Conservation (phyloP, 75 land plant species). For the Sequoiadendron giganteum region DNA sequence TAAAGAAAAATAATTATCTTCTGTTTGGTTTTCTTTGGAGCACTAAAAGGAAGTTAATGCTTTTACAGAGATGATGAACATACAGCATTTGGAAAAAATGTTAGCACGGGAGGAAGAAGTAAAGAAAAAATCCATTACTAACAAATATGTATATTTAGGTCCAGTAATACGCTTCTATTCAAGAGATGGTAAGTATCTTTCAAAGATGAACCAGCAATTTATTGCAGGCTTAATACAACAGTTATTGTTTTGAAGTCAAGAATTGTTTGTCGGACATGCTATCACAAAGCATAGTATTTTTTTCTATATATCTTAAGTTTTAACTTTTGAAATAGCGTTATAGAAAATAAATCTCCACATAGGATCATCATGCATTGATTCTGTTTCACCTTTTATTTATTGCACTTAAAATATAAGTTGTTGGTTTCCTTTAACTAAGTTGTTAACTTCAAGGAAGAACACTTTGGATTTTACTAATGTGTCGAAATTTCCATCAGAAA, state of each 20-base stretch:
- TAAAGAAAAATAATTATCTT: too few species aligned
- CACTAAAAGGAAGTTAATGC: too few species aligned
- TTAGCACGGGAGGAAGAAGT: constrained; percentile 99
- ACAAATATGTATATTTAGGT: constrained; percentile 78
- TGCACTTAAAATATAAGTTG: not conserved
- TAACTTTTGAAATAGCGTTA: not conserved
- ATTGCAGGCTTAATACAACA: not conserved
- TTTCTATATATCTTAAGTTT: not conserved
- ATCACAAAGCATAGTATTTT: not conserved
- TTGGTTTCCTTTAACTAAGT: not conserved
- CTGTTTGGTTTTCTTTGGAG: too few species aligned
- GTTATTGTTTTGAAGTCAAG: not conserved
- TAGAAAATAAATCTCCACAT: not conserved
- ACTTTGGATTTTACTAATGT: constrained; percentile 15
- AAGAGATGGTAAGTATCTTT: constrained; percentile 51
- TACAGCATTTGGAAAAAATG: constrained; percentile 83
- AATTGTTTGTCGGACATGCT: not conserved
- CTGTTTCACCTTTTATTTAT: too few species aligned
- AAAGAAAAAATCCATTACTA: constrained; percentile 80
- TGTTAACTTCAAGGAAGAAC: constrained; percentile 5
- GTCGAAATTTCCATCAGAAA: not conserved
- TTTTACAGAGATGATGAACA: too few species aligned
- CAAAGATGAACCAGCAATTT: not conserved
- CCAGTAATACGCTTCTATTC: constrained; percentile 80
- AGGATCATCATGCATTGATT: not conserved